Conservation (phyloP, 495 filamentous ascomycete species). For the Xylaria intraflava region DNA sequence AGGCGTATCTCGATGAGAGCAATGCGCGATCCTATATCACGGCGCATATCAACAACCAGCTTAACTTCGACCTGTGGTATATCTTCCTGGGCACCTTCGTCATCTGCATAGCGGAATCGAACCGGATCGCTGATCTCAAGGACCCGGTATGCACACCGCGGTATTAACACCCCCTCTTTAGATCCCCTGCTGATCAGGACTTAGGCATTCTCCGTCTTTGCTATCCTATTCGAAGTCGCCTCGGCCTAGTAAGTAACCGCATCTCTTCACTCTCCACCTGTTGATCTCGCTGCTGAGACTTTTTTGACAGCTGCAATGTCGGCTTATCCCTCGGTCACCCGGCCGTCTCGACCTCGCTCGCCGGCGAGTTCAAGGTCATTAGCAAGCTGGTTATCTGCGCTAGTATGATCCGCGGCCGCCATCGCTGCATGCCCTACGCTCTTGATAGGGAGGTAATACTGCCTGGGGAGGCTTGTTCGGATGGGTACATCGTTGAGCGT, state of each 20-base stretch:
- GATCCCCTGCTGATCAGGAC: no score
- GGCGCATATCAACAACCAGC: conserved; percentile 3
- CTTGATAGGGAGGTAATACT: conserved; percentile 64
- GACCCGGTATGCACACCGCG: not conserved
- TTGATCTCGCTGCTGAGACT: not conserved
- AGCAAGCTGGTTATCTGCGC: conserved; percentile 68
- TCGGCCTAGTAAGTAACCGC: conserved; percentile 46
- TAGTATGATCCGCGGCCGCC: conserved; percentile 67
- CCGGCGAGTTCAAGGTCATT: conserved; percentile 52
- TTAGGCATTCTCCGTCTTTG: conserved; percentile 55
- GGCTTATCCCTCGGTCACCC: conserved; percentile 65
- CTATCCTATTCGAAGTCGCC: conserved; percentile 62
- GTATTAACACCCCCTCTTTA: no score
- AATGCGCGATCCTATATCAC: conserved; percentile 19
- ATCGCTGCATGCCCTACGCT: conserved; percentile 65
- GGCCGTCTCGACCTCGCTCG: conserved; percentile 55
- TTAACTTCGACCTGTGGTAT: conserved; percentile 77
- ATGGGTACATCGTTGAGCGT: not conserved
- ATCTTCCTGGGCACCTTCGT: conserved; percentile 54
- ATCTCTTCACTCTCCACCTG: no score
- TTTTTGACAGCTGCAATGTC: conserved; percentile 48
- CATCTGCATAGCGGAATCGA: conserved; percentile 16
- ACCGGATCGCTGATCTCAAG: not conserved
- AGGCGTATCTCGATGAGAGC: not conserved
- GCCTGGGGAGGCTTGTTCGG: not conserved